Base-by-base conservation (phyloP, 2,329 filamentous ascomycete genomes). In the Tolypocladium paradoxum region DNA sequence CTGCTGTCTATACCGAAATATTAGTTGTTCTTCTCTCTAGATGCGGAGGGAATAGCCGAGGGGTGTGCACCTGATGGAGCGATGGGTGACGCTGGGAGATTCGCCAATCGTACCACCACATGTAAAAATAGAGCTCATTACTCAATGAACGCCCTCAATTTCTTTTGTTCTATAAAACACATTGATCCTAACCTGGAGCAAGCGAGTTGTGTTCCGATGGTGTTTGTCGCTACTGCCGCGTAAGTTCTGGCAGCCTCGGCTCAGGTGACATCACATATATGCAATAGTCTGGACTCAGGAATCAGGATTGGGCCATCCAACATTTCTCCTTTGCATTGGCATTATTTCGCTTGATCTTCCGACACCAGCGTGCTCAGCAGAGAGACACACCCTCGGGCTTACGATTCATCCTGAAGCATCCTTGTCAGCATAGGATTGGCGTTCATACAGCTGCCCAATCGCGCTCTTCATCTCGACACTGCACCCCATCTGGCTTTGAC, bases 101-200 rank as follows among this genome's bases (percentile, higher is more conserved):
- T 70, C 66, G 69, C 73, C 72, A 70, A 68, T 73, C 73, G 70
- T 72, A 72, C 72, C 73, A 72, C 72, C 73, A 74, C 73, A 77
- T 81, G 78, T 81, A 82, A 82, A 80, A 77, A 81, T 62, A 80
- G 77, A 81, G 77, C 72, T 70, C 66, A 76, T 76, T 75, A 76
- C 76, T 78, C 76, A 79, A 80, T 75, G 70, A 75, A 79, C 64
- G 74, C 75, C 77, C 76, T 79, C 74, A 71, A 77, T 81, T 81
- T 73, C 73, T 73, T 80, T 79, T 78, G 76, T 79, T 71, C 67
- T 66, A 61, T 64, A 61, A 46, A 38, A 38, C 49, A 52, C 27
- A 20, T 37, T 29, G 40, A 18, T n/a, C 8, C 24, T 11, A 45
- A 14, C 31, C 12, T n/a, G 18, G 20, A n/a, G 47, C 18, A 16